Base-by-base conservation (phyloP, 140 eudicot genomes). In the Oenanthe javanica region DNA sequence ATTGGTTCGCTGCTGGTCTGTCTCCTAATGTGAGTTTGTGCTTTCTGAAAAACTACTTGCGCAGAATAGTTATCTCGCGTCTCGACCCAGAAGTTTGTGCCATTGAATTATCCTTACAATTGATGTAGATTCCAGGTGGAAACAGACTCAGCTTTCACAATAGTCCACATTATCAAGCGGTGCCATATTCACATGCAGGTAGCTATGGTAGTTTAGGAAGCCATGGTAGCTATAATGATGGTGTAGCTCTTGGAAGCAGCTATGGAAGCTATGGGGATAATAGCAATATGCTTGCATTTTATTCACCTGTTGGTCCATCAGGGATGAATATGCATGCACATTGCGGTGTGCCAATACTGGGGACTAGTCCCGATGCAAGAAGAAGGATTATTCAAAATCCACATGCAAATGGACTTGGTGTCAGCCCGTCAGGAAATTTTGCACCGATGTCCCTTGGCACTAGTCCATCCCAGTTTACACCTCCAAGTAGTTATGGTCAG, bases 1-100 rank as follows among this genome's bases (percentile, higher is more conserved):
- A 96, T 77, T 96, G 99, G 99, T 91, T 96, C 79, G 97, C 97
- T 75, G 98, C 99, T 69, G 98, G 99, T 79, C 93, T 96, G 67
- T 96, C 99, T 81, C 98, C 98, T 79, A 96, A 96, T 83, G 99
- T 96, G 81, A 90, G 97, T 69, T 72, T 54, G 27, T 80, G 51
- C 16, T 59, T 71, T 79, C 38, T 83, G 23, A 59, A 13, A 42
- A 70, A 46, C 52, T 77, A 9, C 76, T 77, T 69, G 54, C 38
- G 16, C 80, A 71, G 21, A 67, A 48, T 75, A 14, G 27, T 54
- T 79, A 18, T 63, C 77, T 79, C 55, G 77, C 50, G 8, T 71
- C 78, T 72, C 74, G 15, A 63, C 31, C 47, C 48, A 25, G 75
- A 51, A 57, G 70, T 52, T 67, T 63, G 21, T 9, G 45, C 63